Evolutionary conservation across 305 asterid genomes (phyloP).

Genomic region (Withania somnifera): DNA sequence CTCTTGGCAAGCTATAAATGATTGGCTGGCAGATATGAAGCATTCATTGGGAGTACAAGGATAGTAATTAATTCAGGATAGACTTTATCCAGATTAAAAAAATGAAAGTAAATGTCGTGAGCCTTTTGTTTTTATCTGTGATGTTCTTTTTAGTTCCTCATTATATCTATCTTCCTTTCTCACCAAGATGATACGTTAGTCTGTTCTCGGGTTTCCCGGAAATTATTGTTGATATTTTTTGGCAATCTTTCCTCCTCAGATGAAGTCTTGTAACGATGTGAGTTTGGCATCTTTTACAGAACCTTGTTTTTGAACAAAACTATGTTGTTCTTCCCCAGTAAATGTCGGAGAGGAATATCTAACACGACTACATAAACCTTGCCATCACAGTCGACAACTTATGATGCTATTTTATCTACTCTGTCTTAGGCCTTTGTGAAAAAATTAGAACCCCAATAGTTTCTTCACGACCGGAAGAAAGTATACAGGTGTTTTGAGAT

Average conservation of each 20-base stretch:
- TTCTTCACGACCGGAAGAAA: constrained; percentile 84
- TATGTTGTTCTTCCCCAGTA: neutral
- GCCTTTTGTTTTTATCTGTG: neutral
- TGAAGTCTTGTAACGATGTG: neutral
- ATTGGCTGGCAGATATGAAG: neutral
- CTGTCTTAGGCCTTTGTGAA: constrained; percentile 76
- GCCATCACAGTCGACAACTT: neutral
- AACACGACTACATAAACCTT: neutral
- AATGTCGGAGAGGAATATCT: neutral
- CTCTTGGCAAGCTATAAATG: neutral
- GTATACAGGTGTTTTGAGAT: constrained; percentile 79
- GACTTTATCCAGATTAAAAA: neutral
- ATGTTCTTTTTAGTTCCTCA: neutral
- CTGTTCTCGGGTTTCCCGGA: neutral
- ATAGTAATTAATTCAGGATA: neutral
- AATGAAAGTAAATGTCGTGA: neutral
- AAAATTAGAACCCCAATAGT: constrained; percentile 77
- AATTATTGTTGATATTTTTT: neutral
- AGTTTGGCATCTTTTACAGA: neutral
- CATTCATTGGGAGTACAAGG: neutral
- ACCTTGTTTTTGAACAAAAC: neutral
- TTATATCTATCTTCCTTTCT: neutral
- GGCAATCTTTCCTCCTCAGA: neutral
- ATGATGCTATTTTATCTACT: constrained; percentile 10
- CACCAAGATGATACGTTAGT: neutral